phyloP scores from a whole-genome alignment of 2,329 filamentous ascomycete genomes.

The Ophiostoma quercus region DNA sequence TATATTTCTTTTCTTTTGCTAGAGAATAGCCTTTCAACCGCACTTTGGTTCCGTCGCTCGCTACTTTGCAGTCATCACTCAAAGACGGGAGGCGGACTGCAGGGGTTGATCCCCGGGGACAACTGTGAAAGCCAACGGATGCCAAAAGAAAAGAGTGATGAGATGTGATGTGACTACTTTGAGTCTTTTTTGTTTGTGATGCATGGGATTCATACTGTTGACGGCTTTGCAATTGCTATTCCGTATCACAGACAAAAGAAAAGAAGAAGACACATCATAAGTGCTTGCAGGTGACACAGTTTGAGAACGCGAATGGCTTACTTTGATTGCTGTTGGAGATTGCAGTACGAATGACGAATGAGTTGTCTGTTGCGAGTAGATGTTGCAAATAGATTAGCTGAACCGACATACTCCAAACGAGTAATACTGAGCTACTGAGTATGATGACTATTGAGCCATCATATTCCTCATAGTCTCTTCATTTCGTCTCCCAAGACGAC shows the following conservation, averaged over 20 bases:
- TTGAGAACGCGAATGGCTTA: background rate
- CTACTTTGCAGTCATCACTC: background rate
- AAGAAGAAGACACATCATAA: background rate
- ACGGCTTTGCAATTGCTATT: too few species aligned
- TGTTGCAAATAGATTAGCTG: too few species aligned
- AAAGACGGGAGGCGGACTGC: background rate
- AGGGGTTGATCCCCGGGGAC: background rate
- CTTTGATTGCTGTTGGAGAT: background rate
- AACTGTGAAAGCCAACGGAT: background rate
- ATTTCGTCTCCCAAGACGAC: background rate
- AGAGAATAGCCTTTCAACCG: background rate
- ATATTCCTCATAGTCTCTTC: background rate
- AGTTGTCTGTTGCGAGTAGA: too few species aligned
- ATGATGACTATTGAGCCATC: background rate
- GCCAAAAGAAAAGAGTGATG: background rate
- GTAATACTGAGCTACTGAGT: too few species aligned
- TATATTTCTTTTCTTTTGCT: background rate
- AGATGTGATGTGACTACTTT: too few species aligned
- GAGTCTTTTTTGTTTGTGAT: too few species aligned
- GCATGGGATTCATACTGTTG: too few species aligned
- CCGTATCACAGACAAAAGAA: too few species aligned
- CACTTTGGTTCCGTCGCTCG: background rate
- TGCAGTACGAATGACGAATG: background rate
- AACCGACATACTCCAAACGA: too few species aligned
- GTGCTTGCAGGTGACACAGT: background rate